These are phyloP conservation scores for Coemansia interrupta DNA, from an alignment of 192 early-diverging fungal genomes.

Conservation along the genomic window DNA sequence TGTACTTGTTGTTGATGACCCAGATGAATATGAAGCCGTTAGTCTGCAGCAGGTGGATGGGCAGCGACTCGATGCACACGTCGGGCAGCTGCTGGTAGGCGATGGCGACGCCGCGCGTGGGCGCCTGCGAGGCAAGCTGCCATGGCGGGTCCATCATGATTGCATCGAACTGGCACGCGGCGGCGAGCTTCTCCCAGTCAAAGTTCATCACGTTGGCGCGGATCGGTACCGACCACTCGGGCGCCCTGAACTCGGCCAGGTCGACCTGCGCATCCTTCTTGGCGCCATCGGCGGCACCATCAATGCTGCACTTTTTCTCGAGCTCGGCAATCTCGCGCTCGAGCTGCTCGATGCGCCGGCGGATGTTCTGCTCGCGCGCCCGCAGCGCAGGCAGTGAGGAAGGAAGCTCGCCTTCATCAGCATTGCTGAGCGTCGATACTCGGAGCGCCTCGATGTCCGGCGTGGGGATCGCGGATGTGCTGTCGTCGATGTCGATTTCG, in stretches of 20 bases:
- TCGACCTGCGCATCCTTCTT: conserved; percentile 34
- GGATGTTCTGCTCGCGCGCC: conserved; percentile 56
- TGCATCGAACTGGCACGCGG: conserved; percentile 86
- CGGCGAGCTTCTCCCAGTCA: conserved; percentile 83
- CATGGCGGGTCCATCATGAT: conserved; percentile 96
- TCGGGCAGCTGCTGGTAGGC: conserved; percentile 95
- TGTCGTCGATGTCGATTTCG: conserved; percentile 25
- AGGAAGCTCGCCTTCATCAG: background rate
- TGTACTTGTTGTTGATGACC: conserved; percentile 99
- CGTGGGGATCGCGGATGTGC: conserved; percentile 27
- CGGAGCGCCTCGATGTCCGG: conserved; percentile 41
- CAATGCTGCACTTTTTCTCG: conserved; percentile 52
- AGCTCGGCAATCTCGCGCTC: conserved; percentile 56
- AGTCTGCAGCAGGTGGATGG: conserved; percentile 77
- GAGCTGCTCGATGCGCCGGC: conserved; percentile 55
- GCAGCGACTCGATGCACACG: conserved; percentile 86
- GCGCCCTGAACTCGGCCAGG: conserved; percentile 81
- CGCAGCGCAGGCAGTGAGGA: conserved; percentile 35
- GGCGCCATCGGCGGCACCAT: conserved; percentile 12
- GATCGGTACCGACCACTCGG: conserved; percentile 91
- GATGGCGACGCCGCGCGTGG: conserved; percentile 88
- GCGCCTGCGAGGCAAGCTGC: conserved; percentile 91
- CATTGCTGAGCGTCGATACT: conserved; percentile 17
- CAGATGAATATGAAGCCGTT: conserved; percentile 96
- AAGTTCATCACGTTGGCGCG: conserved; percentile 94